Percentiles rank a stretch among this genome's conserved stretches.
Evolutionary conservation across 2,329 filamentous ascomycete species (phyloP).

Genomic region (Trichoderma citrinoviride): DNA sequence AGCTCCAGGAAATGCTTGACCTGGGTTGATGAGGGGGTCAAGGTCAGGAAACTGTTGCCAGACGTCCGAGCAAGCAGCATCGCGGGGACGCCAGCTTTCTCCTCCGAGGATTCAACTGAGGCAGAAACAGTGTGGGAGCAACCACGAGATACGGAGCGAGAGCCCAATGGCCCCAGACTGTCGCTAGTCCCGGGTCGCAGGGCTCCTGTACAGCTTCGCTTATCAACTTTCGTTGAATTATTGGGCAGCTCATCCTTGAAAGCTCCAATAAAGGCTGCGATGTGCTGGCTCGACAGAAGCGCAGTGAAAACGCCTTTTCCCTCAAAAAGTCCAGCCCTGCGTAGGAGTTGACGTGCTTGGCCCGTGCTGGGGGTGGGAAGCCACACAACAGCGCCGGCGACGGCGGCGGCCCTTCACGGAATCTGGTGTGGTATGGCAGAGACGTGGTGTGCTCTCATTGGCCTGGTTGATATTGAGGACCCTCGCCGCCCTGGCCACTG

Average conservation of each 20-base stretch:
- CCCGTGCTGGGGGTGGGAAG: conserved; percentile 14
- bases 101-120: background rate
- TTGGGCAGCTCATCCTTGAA: conserved; percentile 16
- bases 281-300: conserved; percentile 22
- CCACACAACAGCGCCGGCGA: conserved; percentile 14
- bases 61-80: background rate
- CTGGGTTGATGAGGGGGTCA: background rate
- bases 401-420: conserved; percentile 26
- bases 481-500: conserved; percentile 21
- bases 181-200: conserved; percentile 8
- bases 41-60: background rate
- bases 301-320: conserved; percentile 1
- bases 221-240: conserved; percentile 13
- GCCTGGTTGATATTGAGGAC: conserved; percentile 27
- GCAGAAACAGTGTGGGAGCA: background rate
- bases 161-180: conserved; percentile 7
- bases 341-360: conserved; percentile 21
- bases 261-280: conserved; percentile 19
- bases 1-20: background rate
- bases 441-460: conserved; percentile 40
- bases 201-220: conserved; percentile 19
- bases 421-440: conserved; percentile 30
- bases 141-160: background rate
- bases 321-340: conserved; percentile 11
- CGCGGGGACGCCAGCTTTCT: background rate